These are phyloP conservation scores for Elsinoe ampelina DNA, from an alignment of 2,329 filamentous ascomycete species.

Conservation along the genomic window DNA sequence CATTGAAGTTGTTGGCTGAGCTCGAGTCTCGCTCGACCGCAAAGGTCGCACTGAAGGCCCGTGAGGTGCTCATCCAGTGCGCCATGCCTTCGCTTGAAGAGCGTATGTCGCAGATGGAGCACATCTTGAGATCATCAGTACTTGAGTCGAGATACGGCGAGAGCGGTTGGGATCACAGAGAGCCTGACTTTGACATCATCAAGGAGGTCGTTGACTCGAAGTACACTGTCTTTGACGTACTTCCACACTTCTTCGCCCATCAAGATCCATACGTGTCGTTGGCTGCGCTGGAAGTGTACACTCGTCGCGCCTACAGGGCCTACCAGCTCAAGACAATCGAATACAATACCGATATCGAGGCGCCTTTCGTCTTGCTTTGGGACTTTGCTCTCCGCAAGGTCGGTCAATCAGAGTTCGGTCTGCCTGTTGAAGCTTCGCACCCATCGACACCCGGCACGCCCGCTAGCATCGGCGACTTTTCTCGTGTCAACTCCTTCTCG, in stretches of 20 bases:
- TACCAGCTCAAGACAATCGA: conserved; percentile 85
- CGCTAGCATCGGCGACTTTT: conserved; percentile 54
- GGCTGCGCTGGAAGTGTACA: conserved; percentile 90
- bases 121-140: conserved; percentile 91
- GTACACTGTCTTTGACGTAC: conserved; percentile 94
- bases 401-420: conserved; percentile 79
- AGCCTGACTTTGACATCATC: conserved; percentile 80
- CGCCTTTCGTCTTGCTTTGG: conserved; percentile 78
- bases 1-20: conserved; percentile 79
- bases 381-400: conserved; percentile 93
- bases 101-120: conserved; percentile 92
- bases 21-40: conserved; percentile 77
- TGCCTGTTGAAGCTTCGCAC: conserved; percentile 67
- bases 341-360: conserved; percentile 70
- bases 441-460: conserved; percentile 62
- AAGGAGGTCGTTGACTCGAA: conserved; percentile 98
- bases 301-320: conserved; percentile 91
- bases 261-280: conserved; percentile 89
- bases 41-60: conserved; percentile 94
- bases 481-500: conserved; percentile 87
- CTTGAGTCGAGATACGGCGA: conserved; percentile 96
- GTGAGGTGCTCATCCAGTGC: conserved; percentile 95
- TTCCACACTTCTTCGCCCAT: conserved; percentile 91
- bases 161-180: conserved; percentile 90
- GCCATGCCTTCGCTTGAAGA: conserved; percentile 93